phyloP scores from a whole-genome alignment of 2,329 filamentous ascomycete species.

The Coniosporium tulheliwenetii region DNA sequence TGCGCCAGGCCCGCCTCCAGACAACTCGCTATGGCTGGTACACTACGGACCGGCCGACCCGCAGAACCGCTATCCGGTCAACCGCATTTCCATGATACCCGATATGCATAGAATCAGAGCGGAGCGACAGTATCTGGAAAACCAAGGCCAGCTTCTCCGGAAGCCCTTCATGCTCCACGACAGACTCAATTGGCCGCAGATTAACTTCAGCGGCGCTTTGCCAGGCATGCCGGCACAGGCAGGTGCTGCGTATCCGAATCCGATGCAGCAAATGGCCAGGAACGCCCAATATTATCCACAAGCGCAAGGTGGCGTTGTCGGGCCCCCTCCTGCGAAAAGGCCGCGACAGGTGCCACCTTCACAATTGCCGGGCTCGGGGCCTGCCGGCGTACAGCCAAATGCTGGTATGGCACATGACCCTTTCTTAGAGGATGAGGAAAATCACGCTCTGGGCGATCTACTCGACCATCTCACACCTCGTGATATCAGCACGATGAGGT shows the following conservation, averaged over 20 bases:
- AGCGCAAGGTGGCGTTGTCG: conserved; percentile 12
- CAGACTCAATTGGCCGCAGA: conserved; percentile 75
- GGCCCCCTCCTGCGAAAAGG: conserved; percentile 30
- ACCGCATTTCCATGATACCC: conserved; percentile 44
- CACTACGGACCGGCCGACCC: conserved; percentile 73
- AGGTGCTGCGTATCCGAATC: conserved; percentile 10
- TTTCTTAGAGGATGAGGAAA: conserved; percentile 73
- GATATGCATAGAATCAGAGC: conserved; percentile 45
- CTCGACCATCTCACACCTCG: conserved; percentile 81
- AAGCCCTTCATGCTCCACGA: conserved; percentile 95
- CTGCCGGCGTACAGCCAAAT: conserved; percentile 9
- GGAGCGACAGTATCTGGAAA: conserved; percentile 45
- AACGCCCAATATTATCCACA: conserved; percentile 13
- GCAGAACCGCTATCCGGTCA: conserved; percentile 55
- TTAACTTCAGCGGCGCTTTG: conserved; percentile 38
- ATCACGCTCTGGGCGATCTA: conserved; percentile 71
- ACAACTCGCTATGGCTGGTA: conserved; percentile 77
- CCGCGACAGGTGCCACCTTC: conserved; percentile 21
- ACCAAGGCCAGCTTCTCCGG: conserved; percentile 64
- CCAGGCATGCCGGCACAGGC: conserved; percentile 2
- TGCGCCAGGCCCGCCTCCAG: conserved; percentile 53
- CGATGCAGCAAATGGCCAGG: conserved; percentile 14
- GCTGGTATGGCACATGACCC: conserved; percentile 22
- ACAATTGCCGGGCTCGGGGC: conserved; percentile 26
- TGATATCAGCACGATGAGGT: conserved; percentile 75